phyloP scores from a whole-genome alignment of 2,329 filamentous ascomycete genomes.

The Zymoseptoria passerinii region DNA sequence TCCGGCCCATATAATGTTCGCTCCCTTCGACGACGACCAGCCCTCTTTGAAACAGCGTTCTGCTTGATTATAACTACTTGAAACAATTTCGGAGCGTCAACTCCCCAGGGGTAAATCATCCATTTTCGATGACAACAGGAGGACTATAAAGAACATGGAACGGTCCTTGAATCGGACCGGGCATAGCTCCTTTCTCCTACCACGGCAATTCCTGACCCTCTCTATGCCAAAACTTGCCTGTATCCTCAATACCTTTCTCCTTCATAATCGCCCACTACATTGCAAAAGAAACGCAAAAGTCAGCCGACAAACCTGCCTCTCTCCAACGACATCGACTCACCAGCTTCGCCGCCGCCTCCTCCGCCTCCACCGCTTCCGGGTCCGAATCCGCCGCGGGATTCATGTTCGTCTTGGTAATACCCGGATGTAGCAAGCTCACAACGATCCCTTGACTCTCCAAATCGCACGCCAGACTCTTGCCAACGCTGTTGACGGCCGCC shows the following conservation, averaged over 20 bases:
- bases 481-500: slow-evolving; percentile 39
- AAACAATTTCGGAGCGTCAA: too few species aligned
- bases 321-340: not conserved
- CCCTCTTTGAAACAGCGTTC: too few species aligned
- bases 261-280: slow-evolving; percentile 32
- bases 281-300: not conserved
- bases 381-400: slow-evolving; percentile 16
- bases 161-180: too few species aligned
- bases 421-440: slow-evolving; percentile 39
- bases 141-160: too few species aligned
- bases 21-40: too few species aligned
- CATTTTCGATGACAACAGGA: too few species aligned
- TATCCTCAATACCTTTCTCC: slow-evolving; percentile 34
- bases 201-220: slow-evolving; percentile 39
- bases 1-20: too few species aligned
- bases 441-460: slow-evolving; percentile 33
- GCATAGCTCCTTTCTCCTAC: slow-evolving; percentile 19
- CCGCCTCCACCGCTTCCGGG: slow-evolving; percentile 37
- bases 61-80: too few species aligned
- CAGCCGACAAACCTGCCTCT: not conserved
- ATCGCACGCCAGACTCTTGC: slow-evolving; percentile 38
- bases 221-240: slow-evolving; percentile 39
- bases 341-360: slow-evolving; percentile 38
- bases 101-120: too few species aligned
- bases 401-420: slow-evolving; percentile 35